Evolutionary conservation across 1,284 basidiomycete genomes (phyloP).

Genomic region (Pseudozyma sp.): DNA sequence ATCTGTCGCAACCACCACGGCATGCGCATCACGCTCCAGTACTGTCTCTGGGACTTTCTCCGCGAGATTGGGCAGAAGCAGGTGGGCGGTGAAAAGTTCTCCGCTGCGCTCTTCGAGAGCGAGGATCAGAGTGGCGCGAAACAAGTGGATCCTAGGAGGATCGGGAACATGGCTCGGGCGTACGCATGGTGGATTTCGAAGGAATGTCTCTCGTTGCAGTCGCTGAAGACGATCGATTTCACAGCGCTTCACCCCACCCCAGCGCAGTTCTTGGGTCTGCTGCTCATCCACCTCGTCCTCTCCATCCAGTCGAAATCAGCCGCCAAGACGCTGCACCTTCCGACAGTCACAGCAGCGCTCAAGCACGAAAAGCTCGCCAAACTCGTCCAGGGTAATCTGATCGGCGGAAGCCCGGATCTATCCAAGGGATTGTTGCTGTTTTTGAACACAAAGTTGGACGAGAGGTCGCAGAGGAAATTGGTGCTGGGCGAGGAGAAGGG

Average conservation of each 20-base stretch:
- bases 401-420: constrained; percentile 52
- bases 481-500: constrained; percentile 28
- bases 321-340: constrained; percentile 33
- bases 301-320: constrained; percentile 49
- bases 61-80: constrained; percentile 86
- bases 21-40: constrained; percentile 92
- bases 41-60: constrained; percentile 95
- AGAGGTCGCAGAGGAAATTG: constrained; percentile 23
- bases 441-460: constrained; percentile 34
- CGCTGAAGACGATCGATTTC: constrained; percentile 69
- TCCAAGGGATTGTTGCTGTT: constrained; percentile 58
- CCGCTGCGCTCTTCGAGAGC: constrained; percentile 68
- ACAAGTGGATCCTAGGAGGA: constrained; percentile 67
- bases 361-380: constrained; percentile 15
- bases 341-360: constrained; percentile 14
- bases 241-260: constrained; percentile 39
- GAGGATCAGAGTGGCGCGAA: constrained; percentile 62
- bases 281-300: constrained; percentile 55
- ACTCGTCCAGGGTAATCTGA: constrained; percentile 34
- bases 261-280: constrained; percentile 49
- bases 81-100: constrained; percentile 85
- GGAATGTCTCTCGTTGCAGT: constrained; percentile 80
- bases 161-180: constrained; percentile 79
- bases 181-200: constrained; percentile 88
- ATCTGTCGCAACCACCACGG: constrained; percentile 71